Evolutionary conservation across 2,329 filamentous ascomycete genomes (phyloP).

Genomic region (Tolypocladium guangdongense): DNA sequence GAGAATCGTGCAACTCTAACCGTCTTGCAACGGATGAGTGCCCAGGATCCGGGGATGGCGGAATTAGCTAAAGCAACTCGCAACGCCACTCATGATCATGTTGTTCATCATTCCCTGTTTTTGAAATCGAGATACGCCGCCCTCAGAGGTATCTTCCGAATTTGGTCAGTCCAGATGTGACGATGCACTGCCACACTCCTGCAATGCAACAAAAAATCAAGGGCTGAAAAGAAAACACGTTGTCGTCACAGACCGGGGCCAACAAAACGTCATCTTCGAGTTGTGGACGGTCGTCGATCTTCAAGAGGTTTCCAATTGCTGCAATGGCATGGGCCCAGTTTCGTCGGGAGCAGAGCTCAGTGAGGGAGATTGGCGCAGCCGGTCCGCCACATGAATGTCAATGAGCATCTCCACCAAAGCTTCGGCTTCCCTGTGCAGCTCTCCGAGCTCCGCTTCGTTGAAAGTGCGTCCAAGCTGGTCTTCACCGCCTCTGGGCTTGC

Average conservation of each 20-base stretch:
- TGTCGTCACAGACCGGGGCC: neutral
- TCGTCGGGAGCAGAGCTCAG: conserved; percentile 19
- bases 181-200: conserved; percentile 1
- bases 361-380: conserved; percentile 18
- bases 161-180: conserved; percentile 4
- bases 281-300: neutral
- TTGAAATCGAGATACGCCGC: conserved; percentile 11
- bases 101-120: conserved; percentile 10
- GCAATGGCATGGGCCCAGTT: conserved; percentile 26
- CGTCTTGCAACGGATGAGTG: neutral
- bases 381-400: conserved; percentile 33
- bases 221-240: neutral
- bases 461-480: conserved; percentile 23
- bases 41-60: neutral
- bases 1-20: neutral
- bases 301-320: conserved; percentile 8
- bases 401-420: conserved; percentile 41
- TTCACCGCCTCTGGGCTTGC: conserved; percentile 31
- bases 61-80: conserved; percentile 6
- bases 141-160: conserved; percentile 18
- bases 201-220: neutral
- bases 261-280: neutral
- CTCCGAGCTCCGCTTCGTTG: conserved; percentile 29
- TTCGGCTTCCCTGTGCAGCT: conserved; percentile 38
- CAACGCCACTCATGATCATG: conserved; percentile 17